phyloP scores from a whole-genome alignment of 805 yeast species.

The Suhomyces emberorum region DNA sequence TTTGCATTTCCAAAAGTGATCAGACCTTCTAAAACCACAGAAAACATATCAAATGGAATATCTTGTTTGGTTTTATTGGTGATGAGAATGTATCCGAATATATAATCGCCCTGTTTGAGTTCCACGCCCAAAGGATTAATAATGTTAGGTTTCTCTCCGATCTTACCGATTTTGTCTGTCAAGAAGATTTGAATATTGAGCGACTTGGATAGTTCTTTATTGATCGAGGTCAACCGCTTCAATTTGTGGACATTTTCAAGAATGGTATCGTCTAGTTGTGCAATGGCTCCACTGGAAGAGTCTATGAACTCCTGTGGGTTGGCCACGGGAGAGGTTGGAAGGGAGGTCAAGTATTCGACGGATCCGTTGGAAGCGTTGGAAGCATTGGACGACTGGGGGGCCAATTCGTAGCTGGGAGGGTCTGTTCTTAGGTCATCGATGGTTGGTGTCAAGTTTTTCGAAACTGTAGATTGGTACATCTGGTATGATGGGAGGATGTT shows the following conservation, averaged over 20 bases:
- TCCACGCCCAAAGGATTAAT: slow-evolving; percentile 30
- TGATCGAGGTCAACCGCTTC: slow-evolving; percentile 27
- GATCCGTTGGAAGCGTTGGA: slow-evolving; percentile 7
- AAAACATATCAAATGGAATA: slow-evolving; percentile 40
- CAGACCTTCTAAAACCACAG: slow-evolving; percentile 36
- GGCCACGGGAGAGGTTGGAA: slow-evolving; percentile 14
- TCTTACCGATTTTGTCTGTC: slow-evolving; percentile 32
- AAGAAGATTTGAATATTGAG: slow-evolving; percentile 28
- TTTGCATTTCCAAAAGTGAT: slow-evolving; percentile 22
- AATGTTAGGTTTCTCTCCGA: slow-evolving; percentile 29
- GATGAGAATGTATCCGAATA: slow-evolving; percentile 35
- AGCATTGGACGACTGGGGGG: slow-evolving; percentile 17
- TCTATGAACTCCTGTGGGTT: slow-evolving; percentile 3
- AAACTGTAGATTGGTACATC: slow-evolving; percentile 38
- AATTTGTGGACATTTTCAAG: slow-evolving; percentile 35
- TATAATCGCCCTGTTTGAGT: slow-evolving; percentile 34
- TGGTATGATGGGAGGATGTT: slow-evolving; percentile 40
- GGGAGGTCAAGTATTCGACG: slow-evolving; percentile 19
- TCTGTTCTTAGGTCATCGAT: slow-evolving; percentile 22
- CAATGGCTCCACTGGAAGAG: background rate
- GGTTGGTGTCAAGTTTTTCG: slow-evolving; percentile 33
- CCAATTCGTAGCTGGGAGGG: slow-evolving; percentile 35
- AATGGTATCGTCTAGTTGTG: slow-evolving; percentile 27
- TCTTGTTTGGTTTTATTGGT: slow-evolving; percentile 23
- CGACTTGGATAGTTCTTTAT: slow-evolving; percentile 23